Evolutionary conservation across 2,329 filamentous ascomycete species (phyloP).

Genomic region (Trichoderma asperellum): DNA sequence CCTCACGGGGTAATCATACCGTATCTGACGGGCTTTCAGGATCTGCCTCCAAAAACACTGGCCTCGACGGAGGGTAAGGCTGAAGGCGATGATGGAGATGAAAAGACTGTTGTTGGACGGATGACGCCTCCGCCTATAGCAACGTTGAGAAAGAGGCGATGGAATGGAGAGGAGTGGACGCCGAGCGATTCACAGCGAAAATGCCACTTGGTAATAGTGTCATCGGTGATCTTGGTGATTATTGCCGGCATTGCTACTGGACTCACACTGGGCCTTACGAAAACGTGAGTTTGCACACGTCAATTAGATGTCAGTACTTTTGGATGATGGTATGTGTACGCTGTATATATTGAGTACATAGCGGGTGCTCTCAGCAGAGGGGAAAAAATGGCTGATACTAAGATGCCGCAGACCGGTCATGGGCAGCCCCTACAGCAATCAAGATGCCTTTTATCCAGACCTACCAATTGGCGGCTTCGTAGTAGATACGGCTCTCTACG

Average conservation of each 20-base stretch:
- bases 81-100: constrained; percentile 26
- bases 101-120: constrained; percentile 22
- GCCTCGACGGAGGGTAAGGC: constrained; percentile 1
- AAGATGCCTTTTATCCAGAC: not conserved
- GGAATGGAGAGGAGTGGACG: constrained; percentile 19
- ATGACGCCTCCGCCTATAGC: constrained; percentile 24
- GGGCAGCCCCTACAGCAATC: not conserved
- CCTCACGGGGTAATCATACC: constrained; percentile 4
- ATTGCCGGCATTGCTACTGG: constrained; percentile 47
- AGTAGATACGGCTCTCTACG: constrained; percentile 61
- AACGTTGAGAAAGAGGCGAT: constrained; percentile 28
- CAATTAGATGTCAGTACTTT: not conserved
- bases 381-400: not conserved
- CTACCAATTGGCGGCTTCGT: constrained; percentile 68
- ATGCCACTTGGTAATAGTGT: constrained; percentile 41
- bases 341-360: not conserved
- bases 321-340: not conserved
- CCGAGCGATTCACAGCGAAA: constrained; percentile 35
- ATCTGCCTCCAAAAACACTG: not conserved
- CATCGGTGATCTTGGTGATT: constrained; percentile 40
- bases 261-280: constrained; percentile 46
- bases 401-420: not conserved
- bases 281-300: constrained; percentile 38
- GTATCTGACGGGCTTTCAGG: constrained; percentile 26
- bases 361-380: not conserved